Base-by-base conservation (phyloP, 306 rosid genomes). In the Trichosanthes cucumerina region DNA sequence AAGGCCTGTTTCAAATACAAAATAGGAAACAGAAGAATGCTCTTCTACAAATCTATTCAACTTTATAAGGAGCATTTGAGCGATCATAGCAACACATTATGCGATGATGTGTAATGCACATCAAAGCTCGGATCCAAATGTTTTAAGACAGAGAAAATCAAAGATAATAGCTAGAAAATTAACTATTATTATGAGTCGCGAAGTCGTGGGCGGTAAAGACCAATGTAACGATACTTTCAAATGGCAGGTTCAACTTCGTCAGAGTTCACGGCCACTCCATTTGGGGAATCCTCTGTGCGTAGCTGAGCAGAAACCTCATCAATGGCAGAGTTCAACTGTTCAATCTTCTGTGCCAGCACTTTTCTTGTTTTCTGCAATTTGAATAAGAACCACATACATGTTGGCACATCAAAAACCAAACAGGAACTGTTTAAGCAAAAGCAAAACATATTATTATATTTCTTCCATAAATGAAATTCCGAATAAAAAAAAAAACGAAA, bases 291-390 rank as follows among this genome's bases (percentile, higher is more conserved):
- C 79, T 85, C 89, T 62, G 95, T 62, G 33, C 88, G 83, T 76
- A 88, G 89, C 90, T 95, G 93, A 76, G 92, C 47, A 80, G 99
- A 91, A 87, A 95, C 93, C 76, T 85, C 97, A 84, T 95, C 99
- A 81, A 95, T 95, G 53, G 99, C 96, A 79, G 95, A 83, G 77
- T 90, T 95, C 82, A 95, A 87, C 82, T 92, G 93, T 16, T 89
- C 97, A 58, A 95, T 95, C 91, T 92, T 95, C 78, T 84, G 85
- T 10, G 99, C 85, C 87, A 95, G 85, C 66, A 86, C 85, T 78
- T 92, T 89, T 50, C 97, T 85, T 26, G 97, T 92, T 85, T 88
- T 95, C 99, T 95, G 92, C 65, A 84, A 79, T 78, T 44, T 33
- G 12, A 78, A 78, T 31, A 31, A 10, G 47, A 18, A 43, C 23